Base-by-base conservation (phyloP, 352 stramenopile genomes). In the Pythium phragmiticola region DNA sequence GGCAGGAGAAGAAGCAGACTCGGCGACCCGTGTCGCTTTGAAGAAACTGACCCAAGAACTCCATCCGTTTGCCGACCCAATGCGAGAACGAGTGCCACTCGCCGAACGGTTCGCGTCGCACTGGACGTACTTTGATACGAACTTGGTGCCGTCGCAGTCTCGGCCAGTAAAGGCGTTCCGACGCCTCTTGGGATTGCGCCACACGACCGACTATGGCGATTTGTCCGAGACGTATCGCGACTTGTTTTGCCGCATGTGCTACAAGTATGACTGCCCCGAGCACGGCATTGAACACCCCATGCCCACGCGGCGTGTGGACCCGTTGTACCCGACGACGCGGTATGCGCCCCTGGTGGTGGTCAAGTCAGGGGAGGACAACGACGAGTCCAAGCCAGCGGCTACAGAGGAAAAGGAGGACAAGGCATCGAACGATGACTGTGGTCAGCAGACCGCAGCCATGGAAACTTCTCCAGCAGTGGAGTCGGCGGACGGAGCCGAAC, bases 161-260 rank as follows among this genome's bases (percentile, higher is more conserved):
- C 51, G 49, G 8, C 5, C 43, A 57, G 51, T 49, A 11, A 66
- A 63, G 9, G 33, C 5, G 7, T 64, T 65, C 56, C 63, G 69
- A 7, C 74, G 71, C 41, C 64, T 78, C 33, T 64, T 87, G 46
- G 82, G 82, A 21, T 47, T 90, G 23, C 77, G 77, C 17, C 68
- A 78, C 23, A 82, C 79, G 8, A 69, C 60, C 33, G 71, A 87
- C 34, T 98, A 96, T 56, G 68, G 68, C 7, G 73, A 89, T 51
- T 64, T 95, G 21, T 83, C 87, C 41, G 82, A 96, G 67, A 92
- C 84, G 3, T 98, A 95, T 68, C 81, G 88, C n/a, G 82, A 96
- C 46, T 70, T 98, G 23, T 97, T 97, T 58, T 98, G 93, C 67
- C 79, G 88, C 34, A 87, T 91, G 73, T 98, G 93, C 69, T 97